phyloP scores from a whole-genome alignment of 1,139 yeast genomes.

The Candida neerlandica region DNA sequence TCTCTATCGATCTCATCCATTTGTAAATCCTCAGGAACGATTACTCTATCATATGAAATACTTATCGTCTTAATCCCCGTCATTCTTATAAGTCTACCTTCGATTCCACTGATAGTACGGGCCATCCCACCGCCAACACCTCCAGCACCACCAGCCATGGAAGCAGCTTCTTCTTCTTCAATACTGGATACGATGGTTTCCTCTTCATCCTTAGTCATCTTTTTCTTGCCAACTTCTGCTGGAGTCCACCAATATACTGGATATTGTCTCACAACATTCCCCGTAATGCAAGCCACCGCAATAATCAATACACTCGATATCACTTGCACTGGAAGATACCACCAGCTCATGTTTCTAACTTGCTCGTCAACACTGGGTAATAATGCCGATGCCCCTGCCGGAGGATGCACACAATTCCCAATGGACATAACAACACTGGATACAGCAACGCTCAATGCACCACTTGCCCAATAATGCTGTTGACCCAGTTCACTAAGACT shows the following conservation, averaged over 20 bases:
- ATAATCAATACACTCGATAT: slow-evolving; percentile 54
- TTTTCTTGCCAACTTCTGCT: slow-evolving; percentile 10
- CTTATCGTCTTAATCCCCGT: slow-evolving; percentile 17
- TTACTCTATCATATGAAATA: slow-evolving; percentile 22
- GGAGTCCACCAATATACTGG: slow-evolving; percentile 72
- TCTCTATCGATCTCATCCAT: slow-evolving; percentile 30
- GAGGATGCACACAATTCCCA: slow-evolving; percentile 67
- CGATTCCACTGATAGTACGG: slow-evolving; percentile 9
- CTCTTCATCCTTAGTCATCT: neutral
- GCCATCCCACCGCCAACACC: slow-evolving; percentile 1
- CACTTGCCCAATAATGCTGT: slow-evolving; percentile 59
- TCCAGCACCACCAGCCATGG: slow-evolving; percentile 5
- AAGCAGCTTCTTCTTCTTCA: slow-evolving; percentile 8
- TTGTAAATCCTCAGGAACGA: slow-evolving; percentile 27
- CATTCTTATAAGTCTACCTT: slow-evolving; percentile 1
- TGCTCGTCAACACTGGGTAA: slow-evolving; percentile 55
- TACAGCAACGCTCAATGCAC: slow-evolving; percentile 61
- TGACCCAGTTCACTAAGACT: slow-evolving; percentile 39
- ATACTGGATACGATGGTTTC: neutral
- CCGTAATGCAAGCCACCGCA: slow-evolving; percentile 55
- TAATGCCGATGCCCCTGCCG: slow-evolving; percentile 74
- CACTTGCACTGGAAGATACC: slow-evolving; percentile 62
- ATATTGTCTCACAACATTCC: slow-evolving; percentile 56
- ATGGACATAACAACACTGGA: slow-evolving; percentile 61
- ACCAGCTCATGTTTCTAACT: slow-evolving; percentile 62